These are phyloP conservation scores for Alternaria incomplexa DNA, from an alignment of 2,329 filamentous ascomycete species.

Conservation along the genomic window DNA sequence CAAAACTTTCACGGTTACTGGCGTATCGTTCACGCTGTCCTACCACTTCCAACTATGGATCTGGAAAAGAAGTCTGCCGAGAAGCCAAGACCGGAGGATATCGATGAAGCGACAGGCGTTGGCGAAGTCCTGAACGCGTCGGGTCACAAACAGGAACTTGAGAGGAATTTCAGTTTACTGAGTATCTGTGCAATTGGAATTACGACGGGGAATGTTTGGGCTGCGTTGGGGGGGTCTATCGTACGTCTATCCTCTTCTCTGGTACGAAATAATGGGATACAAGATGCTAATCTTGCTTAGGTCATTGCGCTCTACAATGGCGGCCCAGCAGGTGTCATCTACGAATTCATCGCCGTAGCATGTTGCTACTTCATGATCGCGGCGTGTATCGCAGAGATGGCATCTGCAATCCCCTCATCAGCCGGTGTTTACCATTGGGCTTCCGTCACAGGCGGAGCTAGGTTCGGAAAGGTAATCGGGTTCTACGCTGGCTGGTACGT, in stretches of 20 bases:
- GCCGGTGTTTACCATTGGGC: conserved; percentile 62
- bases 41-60: neutral
- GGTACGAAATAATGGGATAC: neutral
- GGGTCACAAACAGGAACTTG: conserved; percentile 59
- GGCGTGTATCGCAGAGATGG: conserved; percentile 59
- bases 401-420: conserved; percentile 52
- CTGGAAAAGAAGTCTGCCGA: conserved; percentile 18
- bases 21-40: neutral
- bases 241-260: conserved; percentile 45
- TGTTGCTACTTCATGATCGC: conserved; percentile 60
- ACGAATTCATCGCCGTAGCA: conserved; percentile 56
- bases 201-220: conserved; percentile 53
- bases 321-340: conserved; percentile 55
- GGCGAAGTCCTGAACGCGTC: conserved; percentile 56
- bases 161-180: conserved; percentile 57
- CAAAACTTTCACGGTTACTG: neutral
- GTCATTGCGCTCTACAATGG: conserved; percentile 54
- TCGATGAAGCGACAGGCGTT: conserved; percentile 27
- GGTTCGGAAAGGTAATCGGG: conserved; percentile 55
- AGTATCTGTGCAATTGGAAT: conserved; percentile 56
- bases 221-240: conserved; percentile 56
- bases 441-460: conserved; percentile 54
- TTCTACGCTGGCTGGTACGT: conserved; percentile 58
- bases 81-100: conserved; percentile 15
- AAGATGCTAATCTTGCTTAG: conserved; percentile 19